phyloP scores from a whole-genome alignment of 2,329 filamentous ascomycete species.

The Penicillium rolfsii region DNA sequence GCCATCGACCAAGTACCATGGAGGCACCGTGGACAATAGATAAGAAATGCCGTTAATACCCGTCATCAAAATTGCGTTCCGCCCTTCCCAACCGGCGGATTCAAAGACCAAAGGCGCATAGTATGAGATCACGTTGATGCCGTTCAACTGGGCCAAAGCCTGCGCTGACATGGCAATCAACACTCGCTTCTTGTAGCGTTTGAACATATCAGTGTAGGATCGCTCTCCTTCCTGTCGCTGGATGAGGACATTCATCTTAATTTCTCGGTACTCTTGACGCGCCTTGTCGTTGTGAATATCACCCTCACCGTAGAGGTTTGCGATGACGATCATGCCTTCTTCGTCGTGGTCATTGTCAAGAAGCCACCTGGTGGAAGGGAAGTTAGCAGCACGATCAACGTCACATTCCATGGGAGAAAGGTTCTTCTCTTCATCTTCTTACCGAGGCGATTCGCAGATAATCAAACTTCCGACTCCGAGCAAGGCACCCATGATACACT shows the following conservation, averaged over 20 bases:
- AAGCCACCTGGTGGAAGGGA: slow-evolving; percentile 70
- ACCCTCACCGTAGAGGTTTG: slow-evolving; percentile 92
- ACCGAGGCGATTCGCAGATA: slow-evolving; percentile 96
- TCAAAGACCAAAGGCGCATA: slow-evolving; percentile 97
- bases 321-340: slow-evolving; percentile 97
- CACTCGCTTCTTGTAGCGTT: slow-evolving; percentile 84
- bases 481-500: slow-evolving; percentile 90
- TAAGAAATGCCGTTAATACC: slow-evolving; percentile 94
- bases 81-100: slow-evolving; percentile 91
- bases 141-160: slow-evolving; percentile 92
- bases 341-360: slow-evolving; percentile 97
- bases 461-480: slow-evolving; percentile 84
- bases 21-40: slow-evolving; percentile 86
- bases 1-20: slow-evolving; percentile 94
- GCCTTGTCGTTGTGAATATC: slow-evolving; percentile 94
- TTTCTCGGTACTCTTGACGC: slow-evolving; percentile 94
- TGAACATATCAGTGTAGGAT: slow-evolving; percentile 92
- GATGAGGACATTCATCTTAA: slow-evolving; percentile 96
- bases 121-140: slow-evolving; percentile 99
- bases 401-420: neutral
- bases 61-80: slow-evolving; percentile 92
- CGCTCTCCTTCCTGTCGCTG: slow-evolving; percentile 94
- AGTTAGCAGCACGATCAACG: neutral
- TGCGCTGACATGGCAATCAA: slow-evolving; percentile 99
- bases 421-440: slow-evolving; percentile 23